phyloP scores from a whole-genome alignment of 768 basidiomycete genomes.

The Neoboletus subvelutipes region DNA sequence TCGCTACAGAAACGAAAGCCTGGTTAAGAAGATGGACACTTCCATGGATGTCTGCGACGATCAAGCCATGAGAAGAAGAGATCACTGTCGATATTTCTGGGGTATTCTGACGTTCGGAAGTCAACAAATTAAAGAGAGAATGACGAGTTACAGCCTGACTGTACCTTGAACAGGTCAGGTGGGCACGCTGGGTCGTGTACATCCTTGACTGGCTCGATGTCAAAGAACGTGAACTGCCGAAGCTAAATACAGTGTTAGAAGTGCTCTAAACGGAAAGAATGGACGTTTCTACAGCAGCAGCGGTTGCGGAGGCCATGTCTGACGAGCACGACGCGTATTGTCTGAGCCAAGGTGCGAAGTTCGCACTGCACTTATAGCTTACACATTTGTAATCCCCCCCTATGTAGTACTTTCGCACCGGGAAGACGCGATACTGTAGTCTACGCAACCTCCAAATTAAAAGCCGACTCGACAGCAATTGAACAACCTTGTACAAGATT shows the following conservation, averaged over 20 bases:
- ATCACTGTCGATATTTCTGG: slow-evolving; percentile 72
- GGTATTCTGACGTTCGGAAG: slow-evolving; percentile 42
- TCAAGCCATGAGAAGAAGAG: slow-evolving; percentile 61
- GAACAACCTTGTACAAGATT: neutral
- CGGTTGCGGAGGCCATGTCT: slow-evolving; percentile 17
- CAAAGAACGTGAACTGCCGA: slow-evolving; percentile 91
- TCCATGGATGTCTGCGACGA: slow-evolving; percentile 86
- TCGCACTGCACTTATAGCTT: neutral
- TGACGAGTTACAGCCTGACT: slow-evolving; percentile 2
- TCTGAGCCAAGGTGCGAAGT: neutral
- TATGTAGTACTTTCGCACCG: neutral
- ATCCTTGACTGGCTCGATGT: slow-evolving; percentile 73
- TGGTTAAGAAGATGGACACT: slow-evolving; percentile 73
- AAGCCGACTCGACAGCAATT: neutral
- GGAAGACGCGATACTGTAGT: too few species aligned
- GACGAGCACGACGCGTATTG: neutral
- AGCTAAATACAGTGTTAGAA: slow-evolving; percentile 49
- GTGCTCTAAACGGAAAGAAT: neutral
- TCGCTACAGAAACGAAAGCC: slow-evolving; percentile 65
- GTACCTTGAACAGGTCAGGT: slow-evolving; percentile 79
- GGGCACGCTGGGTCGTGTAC: slow-evolving; percentile 69
- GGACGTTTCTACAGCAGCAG: slow-evolving; percentile 18
- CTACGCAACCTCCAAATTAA: too few species aligned
- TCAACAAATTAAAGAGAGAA: slow-evolving; percentile 4
- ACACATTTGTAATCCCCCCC: neutral